Base-by-base conservation (phyloP, 208 protist genomes). In the Acanthamoeba healyi region DNA sequence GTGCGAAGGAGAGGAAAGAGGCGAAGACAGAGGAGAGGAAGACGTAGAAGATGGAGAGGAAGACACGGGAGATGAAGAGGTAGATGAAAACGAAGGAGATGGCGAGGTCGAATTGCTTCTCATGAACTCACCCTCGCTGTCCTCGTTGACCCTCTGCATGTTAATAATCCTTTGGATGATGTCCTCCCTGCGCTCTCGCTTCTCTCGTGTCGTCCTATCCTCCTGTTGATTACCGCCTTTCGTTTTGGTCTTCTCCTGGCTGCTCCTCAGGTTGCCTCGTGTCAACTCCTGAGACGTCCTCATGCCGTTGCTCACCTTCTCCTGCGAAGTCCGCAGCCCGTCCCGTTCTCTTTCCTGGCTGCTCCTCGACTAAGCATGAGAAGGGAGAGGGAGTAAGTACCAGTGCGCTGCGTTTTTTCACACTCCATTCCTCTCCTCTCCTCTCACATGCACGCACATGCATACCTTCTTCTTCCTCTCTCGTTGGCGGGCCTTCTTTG, bases 401-500 rank as follows among this genome's bases (percentile, higher is more conserved):
- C n/a, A n/a, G n/a, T n/a, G n/a, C n/a, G n/a, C n/a, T n/a, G n/a
- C n/a, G n/a, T n/a, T n/a, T n/a, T n/a, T n/a, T n/a, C n/a, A n/a
- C n/a, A n/a, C n/a, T n/a, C n/a, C n/a, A n/a, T n/a, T n/a, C n/a
- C n/a, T n/a, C n/a, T n/a, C n/a, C n/a, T n/a, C n/a, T n/a, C n/a
- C n/a, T n/a, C n/a, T n/a, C 51, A 56, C 44, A 15, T 49, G 44
- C 44, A 4, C 44, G 44, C 44, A 4, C 44, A 49, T 12, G 12
- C 44, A 24, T 40, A n/a, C 46, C 38, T 72, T 92, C 38, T 72
- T 63, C 54, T 92, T 63, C 26, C 87, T 36, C 56, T 63, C 63
- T 1, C 67, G 58, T 22, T 92, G 38, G 67, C 87, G 42, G 17
- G 58, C 67, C 40, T 79, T 72, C 54, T 72, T 58, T 1, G 40